A percentile compares a stretch with the other conserved stretches of the same genome.
phyloP scores from a whole-genome alignment of 1,284 basidiomycete species.

The Leccinum angustisporum region DNA sequence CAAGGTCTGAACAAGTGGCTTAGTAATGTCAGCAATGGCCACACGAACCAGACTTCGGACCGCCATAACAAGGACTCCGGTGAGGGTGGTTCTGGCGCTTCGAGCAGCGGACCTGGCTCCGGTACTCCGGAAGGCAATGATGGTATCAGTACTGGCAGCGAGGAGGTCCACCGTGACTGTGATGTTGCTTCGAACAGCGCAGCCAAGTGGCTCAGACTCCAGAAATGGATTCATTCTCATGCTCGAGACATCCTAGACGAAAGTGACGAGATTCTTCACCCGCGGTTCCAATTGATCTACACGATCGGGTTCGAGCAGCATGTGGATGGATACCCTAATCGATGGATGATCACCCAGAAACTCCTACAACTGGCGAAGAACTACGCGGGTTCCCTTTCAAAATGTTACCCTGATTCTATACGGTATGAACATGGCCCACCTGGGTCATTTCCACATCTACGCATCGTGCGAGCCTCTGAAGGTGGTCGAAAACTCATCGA shows the following conservation, averaged over 20 bases:
- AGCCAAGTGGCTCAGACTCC: constrained; percentile 20
- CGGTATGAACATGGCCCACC: constrained; percentile 9
- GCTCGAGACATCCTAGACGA: constrained; percentile 52
- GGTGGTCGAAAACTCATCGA: constrained; percentile 27
- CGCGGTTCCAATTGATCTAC: constrained; percentile 51
- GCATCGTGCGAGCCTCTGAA: constrained; percentile 28
- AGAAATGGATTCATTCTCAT: constrained; percentile 37
- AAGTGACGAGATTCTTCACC: constrained; percentile 52
- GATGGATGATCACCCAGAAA: constrained; percentile 47
- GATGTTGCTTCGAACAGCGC: too few species aligned
- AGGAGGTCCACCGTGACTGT: too few species aligned
- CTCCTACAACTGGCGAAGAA: constrained; percentile 33
- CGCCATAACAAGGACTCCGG: background rate
- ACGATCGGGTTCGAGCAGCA: constrained; percentile 42
- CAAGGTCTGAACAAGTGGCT: background rate
- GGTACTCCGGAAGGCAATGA: too few species aligned
- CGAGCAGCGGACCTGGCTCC: background rate
- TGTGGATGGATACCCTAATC: constrained; percentile 44
- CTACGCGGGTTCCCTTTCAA: constrained; percentile 12
- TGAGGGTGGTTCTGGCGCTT: background rate
- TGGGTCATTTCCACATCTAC: constrained; percentile 36
- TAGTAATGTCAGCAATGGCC: background rate
- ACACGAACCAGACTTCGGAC: background rate
- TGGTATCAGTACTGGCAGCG: too few species aligned
- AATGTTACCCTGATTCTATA: constrained; percentile 20